Base-by-base conservation (phyloP, 1,284 basidiomycete genomes). In the Cutaneotrichosporon dermatis region DNA sequence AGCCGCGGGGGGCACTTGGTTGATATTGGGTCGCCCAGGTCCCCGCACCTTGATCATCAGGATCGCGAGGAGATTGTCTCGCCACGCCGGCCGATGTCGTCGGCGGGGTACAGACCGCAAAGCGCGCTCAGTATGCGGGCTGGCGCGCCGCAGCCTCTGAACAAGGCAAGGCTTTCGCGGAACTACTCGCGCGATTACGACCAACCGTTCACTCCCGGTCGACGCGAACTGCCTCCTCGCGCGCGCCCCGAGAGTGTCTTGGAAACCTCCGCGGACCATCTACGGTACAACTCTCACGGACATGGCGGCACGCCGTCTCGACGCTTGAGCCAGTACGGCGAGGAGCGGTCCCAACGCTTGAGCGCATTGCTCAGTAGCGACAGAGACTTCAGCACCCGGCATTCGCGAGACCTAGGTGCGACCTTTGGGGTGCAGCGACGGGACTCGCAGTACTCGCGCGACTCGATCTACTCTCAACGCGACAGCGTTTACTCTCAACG, bases 331-430 rank as follows among this genome's bases (percentile, higher is more conserved):
- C 13, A 51, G 37, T 33, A 51, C 35, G 43, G 56, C 41, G 54
- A 48, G 16, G 54, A 55, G 12, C 44, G 40, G 39, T 48, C 50
- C 16, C 51, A 51, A 6, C 36, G 62, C 44, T 42, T 63, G 15
- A 84, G 13, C 95, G 94, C 69, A 95, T 89, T 90, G 58, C 36
- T 45, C 39, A 13, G 39, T 56, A 16, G 44, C 45, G 54, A 58
- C 52, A 44, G 57, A 39, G 57, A 54, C 39, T 59, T 44, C 52
- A 51, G 13, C 41, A 33, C 46, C n/a, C 57, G 57, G 15, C 51
- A 59, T 25, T 54, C 57, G 44, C 51, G 51, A 8, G 57, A 49
- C 40, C 53, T 45, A 35, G 53, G 43, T 4, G 52, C 52, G 13
- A 33, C 42, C 34, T 44, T 54, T 54, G 42, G 42, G 25, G 25